These are phyloP conservation scores for Botrytis hyacinthi DNA, from an alignment of 2,329 filamentous ascomycete species.

Conservation along the genomic window DNA sequence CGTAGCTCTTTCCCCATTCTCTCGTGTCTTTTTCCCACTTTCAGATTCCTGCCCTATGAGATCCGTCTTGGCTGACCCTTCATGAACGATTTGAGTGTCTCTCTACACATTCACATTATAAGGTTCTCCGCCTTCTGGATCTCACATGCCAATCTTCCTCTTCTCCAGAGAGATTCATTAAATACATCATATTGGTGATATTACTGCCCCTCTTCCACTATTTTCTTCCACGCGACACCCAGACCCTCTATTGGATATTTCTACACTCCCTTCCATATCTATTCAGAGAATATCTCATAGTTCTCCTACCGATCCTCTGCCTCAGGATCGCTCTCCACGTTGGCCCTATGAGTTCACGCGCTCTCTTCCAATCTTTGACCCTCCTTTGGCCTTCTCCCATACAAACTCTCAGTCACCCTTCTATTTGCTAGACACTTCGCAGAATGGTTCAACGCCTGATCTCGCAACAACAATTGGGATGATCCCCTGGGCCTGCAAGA, in stretches of 20 bases:
- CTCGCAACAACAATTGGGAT: not conserved
- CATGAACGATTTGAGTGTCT: not conserved
- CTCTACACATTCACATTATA: not conserved
- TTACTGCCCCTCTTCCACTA: not conserved
- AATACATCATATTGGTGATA: not conserved
- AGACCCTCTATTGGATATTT: not conserved
- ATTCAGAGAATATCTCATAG: not conserved
- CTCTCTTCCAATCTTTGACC: not conserved
- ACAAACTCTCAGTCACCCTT: not conserved
- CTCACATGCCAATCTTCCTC: not conserved
- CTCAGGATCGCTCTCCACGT: not conserved
- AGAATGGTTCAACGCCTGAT: not conserved
- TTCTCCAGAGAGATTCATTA: not conserved
- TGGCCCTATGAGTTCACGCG: not conserved
- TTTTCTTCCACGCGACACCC: not conserved
- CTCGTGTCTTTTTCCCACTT: not conserved
- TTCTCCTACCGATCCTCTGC: not conserved
- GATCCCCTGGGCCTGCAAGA: not conserved
- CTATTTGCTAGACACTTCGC: not conserved
- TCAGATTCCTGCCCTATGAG: no score
- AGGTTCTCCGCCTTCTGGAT: not conserved
- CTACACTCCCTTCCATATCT: not conserved
- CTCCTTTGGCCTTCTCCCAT: not conserved
- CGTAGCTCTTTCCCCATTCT: not conserved
- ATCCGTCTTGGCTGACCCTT: not conserved